phyloP scores from a whole-genome alignment of 495 filamentous ascomycete species.

The Annulohypoxylon bovei region DNA sequence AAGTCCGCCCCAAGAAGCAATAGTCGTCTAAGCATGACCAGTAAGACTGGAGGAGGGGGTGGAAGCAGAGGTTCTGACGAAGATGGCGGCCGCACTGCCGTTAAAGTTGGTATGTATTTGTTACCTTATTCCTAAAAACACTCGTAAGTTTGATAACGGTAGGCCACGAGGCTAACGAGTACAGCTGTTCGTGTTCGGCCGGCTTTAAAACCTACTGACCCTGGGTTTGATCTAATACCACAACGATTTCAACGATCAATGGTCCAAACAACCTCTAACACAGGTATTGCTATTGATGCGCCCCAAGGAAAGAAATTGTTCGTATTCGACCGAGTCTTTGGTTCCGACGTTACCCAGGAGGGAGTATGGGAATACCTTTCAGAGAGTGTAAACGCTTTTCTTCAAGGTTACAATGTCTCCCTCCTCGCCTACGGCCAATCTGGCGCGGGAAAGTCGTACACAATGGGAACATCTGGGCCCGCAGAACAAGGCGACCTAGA shows the following conservation, averaged over 20 bases:
- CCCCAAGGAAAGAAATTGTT: slow-evolving; percentile 93
- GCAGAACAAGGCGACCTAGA: slow-evolving; percentile 77
- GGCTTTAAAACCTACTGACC: slow-evolving; percentile 82
- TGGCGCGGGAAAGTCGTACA: slow-evolving; percentile 99
- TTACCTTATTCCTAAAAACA: background rate
- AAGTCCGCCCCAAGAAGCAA: slow-evolving; percentile 78
- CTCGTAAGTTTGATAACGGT: slow-evolving; percentile 11
- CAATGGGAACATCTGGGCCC: slow-evolving; percentile 96
- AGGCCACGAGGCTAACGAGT: slow-evolving; percentile 38
- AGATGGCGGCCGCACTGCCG: slow-evolving; percentile 86
- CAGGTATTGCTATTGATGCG: slow-evolving; percentile 86
- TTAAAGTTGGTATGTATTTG: slow-evolving; percentile 92
- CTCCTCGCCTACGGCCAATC: slow-evolving; percentile 98
- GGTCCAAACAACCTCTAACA: slow-evolving; percentile 86
- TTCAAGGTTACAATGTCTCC: slow-evolving; percentile 99
- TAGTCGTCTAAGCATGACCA: slow-evolving; percentile 90
- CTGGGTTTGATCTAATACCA: slow-evolving; percentile 92
- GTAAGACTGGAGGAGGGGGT: slow-evolving; percentile 77
- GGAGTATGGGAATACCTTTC: slow-evolving; percentile 94
- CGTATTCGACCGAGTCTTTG: slow-evolving; percentile 94
- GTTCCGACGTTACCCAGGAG: slow-evolving; percentile 83
- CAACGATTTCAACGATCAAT: slow-evolving; percentile 94
- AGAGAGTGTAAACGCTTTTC: slow-evolving; percentile 89
- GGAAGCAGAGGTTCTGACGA: slow-evolving; percentile 93
- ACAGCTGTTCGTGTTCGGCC: slow-evolving; percentile 94